phyloP scores from a whole-genome alignment of 495 filamentous ascomycete species.

The Aspergillus egyptiacus region DNA sequence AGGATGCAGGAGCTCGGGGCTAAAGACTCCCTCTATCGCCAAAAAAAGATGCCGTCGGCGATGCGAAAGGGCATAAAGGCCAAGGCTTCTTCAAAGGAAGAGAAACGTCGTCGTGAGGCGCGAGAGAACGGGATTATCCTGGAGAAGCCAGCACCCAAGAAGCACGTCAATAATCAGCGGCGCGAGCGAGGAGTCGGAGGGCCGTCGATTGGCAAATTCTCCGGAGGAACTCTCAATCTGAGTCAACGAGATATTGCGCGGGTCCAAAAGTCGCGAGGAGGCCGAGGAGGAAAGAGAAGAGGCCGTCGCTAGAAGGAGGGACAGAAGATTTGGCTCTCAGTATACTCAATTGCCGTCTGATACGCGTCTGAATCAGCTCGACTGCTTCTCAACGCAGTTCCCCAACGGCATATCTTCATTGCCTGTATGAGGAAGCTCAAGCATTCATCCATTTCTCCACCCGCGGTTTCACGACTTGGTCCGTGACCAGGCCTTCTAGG shows the following conservation, averaged over 20 bases:
- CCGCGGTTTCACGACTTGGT: not conserved
- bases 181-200: conserved; percentile 64
- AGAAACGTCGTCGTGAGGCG: conserved; percentile 67
- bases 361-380: not conserved
- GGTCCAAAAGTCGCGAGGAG: conserved; percentile 46
- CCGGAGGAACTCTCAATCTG: conserved; percentile 69
- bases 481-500: not conserved
- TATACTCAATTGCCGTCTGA: not conserved
- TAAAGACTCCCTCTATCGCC: conserved; percentile 63
- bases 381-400: not conserved
- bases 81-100: conserved; percentile 58
- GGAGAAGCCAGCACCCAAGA: conserved; percentile 56
- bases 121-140: conserved; percentile 87
- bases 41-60: conserved; percentile 78
- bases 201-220: conserved; percentile 73
- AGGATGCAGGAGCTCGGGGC: conserved; percentile 75
- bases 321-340: not conserved
- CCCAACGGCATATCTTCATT: conserved; percentile 1
- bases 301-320: conserved; percentile 15
- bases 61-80: conserved; percentile 72
- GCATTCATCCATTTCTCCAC: conserved; percentile 2
- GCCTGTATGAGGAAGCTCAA: conserved; percentile 2
- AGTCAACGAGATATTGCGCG: conserved; percentile 67
- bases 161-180: conserved; percentile 36
- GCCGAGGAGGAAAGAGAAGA: conserved; percentile 1